Conservation (phyloP, 164 flowering plant genomes). For the Umbilicus rupestris region DNA sequence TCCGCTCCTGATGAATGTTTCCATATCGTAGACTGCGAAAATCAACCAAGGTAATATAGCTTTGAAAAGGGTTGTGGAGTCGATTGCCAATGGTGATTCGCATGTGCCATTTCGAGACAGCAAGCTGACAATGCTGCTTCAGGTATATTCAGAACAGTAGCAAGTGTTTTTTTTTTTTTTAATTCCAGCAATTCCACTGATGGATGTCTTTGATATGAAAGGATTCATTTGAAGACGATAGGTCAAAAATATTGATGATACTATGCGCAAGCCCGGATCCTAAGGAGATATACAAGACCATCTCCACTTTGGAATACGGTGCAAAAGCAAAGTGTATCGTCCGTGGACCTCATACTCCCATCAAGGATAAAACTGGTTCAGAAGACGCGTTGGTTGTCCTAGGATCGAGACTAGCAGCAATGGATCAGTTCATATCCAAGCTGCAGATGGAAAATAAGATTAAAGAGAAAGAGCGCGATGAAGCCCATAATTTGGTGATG, state of each 20-base stretch:
- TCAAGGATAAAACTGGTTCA: slow-evolving; percentile 40
- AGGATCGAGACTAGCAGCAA: slow-evolving; percentile 78
- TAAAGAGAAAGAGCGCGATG: slow-evolving; percentile 65
- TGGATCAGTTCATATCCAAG: slow-evolving; percentile 83
- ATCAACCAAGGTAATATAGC: slow-evolving; percentile 96
- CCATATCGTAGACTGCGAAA: slow-evolving; percentile 66
- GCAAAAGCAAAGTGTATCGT: slow-evolving; percentile 97
- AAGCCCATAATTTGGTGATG: slow-evolving; percentile 55
- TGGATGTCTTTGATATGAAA: slow-evolving; percentile 9
- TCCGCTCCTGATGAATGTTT: not conserved
- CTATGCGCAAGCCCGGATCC: slow-evolving; percentile 95
- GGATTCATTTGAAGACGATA: slow-evolving; percentile 98
- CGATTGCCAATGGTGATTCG: slow-evolving; percentile 97
- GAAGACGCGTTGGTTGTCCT: slow-evolving; percentile 67
- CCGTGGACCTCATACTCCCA: slow-evolving; percentile 79
- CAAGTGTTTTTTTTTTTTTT: not conserved
- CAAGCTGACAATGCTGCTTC: slow-evolving; percentile 93
- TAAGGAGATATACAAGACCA: slow-evolving; percentile 86
- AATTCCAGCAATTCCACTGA: not conserved
- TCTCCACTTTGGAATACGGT: slow-evolving; percentile 95
- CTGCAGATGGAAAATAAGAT: slow-evolving; percentile 79
- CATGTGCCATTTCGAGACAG: slow-evolving; percentile 98
- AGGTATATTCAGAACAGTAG: slow-evolving; percentile 31
- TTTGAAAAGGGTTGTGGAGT: slow-evolving; percentile 89
- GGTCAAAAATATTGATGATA: slow-evolving; percentile 87